A percentile compares a stretch with the other conserved stretches of the same genome.
These are phyloP conservation scores for Senecio squalidus DNA, from an alignment of 140 eudicot genomes.

Conservation along the genomic window DNA sequence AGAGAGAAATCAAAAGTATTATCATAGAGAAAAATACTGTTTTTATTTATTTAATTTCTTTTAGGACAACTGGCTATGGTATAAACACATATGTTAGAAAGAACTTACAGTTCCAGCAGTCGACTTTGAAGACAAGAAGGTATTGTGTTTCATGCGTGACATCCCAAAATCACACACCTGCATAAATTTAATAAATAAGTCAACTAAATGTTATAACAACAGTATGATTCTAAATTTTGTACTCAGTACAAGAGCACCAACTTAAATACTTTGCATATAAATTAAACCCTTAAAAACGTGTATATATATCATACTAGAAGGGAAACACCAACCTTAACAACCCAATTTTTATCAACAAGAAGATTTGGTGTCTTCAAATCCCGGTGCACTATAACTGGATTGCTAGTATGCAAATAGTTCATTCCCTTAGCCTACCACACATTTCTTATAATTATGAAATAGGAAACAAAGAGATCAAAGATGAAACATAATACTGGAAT, in stretches of 20 bases:
- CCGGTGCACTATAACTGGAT: conserved; percentile 91
- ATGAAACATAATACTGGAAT: background rate
- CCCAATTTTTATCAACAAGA: conserved; percentile 98
- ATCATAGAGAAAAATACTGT: no score
- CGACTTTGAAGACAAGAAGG: conserved; percentile 88
- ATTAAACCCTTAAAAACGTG: background rate
- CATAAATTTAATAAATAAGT: no score
- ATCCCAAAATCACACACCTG: conserved; percentile 98
- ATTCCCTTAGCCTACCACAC: conserved; percentile 90
- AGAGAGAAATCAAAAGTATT: conserved; percentile 22
- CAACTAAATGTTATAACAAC: no score
- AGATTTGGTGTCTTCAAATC: conserved; percentile 95
- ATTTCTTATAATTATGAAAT: conserved; percentile 7
- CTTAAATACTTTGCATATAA: background rate
- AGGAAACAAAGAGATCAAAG: background rate
- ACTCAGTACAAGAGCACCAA: background rate
- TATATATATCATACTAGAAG: background rate
- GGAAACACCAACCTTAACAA: conserved; percentile 53
- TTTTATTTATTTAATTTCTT: background rate
- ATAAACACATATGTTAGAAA: no score
- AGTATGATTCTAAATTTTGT: conserved; percentile 32
- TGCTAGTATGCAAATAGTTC: conserved; percentile 92
- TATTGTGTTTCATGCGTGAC: conserved; percentile 95
- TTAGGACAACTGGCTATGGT: no score
- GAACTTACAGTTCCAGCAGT: conserved; percentile 93